Percentiles rank a stretch among this genome's conserved stretches.
Evolutionary conservation across 495 filamentous ascomycete species (phyloP).

Genomic region (Aspergillus sparsus): DNA sequence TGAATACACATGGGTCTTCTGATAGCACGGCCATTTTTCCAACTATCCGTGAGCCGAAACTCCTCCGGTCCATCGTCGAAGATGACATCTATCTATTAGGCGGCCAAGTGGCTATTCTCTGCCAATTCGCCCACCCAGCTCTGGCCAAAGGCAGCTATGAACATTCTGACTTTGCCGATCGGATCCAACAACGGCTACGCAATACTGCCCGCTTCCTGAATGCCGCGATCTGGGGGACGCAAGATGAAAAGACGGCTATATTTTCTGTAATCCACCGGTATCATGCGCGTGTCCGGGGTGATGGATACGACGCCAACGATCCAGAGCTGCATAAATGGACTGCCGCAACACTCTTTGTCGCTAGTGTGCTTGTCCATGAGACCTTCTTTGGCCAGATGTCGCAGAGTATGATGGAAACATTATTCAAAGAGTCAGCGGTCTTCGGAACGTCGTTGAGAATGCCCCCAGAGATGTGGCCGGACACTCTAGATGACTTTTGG

Average conservation of each 20-base stretch:
- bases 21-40: too few species aligned
- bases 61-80: neutral
- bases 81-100: conserved; percentile 24
- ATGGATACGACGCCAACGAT: conserved; percentile 32
- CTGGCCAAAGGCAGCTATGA: conserved; percentile 30
- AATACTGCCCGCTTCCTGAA: conserved; percentile 44
- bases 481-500: conserved; percentile 35
- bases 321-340: conserved; percentile 41
- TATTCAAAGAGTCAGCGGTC: conserved; percentile 40
- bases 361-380: conserved; percentile 27
- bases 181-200: conserved; percentile 38
- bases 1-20: too few species aligned
- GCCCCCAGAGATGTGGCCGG: conserved; percentile 38
- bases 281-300: conserved; percentile 31
- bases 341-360: conserved; percentile 38
- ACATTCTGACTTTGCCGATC: conserved; percentile 41
- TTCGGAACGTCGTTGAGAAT: conserved; percentile 37
- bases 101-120: conserved; percentile 36
- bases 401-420: conserved; percentile 29
- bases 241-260: conserved; percentile 32
- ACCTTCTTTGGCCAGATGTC: neutral
- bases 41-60: neutral
- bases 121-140: conserved; percentile 40
- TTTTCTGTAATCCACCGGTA: conserved; percentile 9
- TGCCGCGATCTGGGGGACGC: conserved; percentile 39